phyloP scores from a whole-genome alignment of 345 rosid genomes.

The Citrus reticulata region DNA sequence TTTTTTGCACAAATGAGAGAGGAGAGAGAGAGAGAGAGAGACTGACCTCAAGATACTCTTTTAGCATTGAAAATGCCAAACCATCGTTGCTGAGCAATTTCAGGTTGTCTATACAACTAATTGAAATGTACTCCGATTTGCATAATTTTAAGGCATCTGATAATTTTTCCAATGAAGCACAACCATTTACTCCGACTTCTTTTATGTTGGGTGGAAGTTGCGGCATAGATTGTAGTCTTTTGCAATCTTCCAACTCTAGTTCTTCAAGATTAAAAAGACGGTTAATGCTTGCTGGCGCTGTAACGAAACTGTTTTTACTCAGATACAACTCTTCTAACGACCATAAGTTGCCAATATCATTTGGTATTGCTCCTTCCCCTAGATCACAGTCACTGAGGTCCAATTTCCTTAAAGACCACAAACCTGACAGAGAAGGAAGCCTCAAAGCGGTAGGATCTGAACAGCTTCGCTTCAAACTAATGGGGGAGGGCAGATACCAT shows the following conservation, averaged over 20 bases:
- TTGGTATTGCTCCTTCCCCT: too few species aligned
- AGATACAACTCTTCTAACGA: too few species aligned
- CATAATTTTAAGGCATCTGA: neutral
- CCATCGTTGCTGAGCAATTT: neutral
- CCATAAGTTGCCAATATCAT: too few species aligned
- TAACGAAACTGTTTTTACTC: too few species aligned
- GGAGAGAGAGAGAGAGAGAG: neutral
- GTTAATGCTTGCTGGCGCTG: too few species aligned
- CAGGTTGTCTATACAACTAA: slow-evolving; percentile 9
- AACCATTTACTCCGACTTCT: neutral
- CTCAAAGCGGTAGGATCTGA: neutral
- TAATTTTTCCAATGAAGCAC: slow-evolving; percentile 17
- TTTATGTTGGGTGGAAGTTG: too few species aligned
- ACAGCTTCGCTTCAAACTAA: neutral
- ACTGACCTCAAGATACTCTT: neutral
- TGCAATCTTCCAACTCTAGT: neutral
- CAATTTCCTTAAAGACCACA: neutral
- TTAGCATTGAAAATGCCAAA: neutral
- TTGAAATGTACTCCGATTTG: neutral
- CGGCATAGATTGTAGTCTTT: neutral
- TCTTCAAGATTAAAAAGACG: neutral
- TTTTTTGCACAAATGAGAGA: neutral
- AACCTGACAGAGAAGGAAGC: neutral
- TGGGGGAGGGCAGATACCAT: neutral
- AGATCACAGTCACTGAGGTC: slow-evolving; percentile 1